Conservation (phyloP, 2,329 filamentous ascomycete species). For the Magnaporthiopsis incrustans region DNA sequence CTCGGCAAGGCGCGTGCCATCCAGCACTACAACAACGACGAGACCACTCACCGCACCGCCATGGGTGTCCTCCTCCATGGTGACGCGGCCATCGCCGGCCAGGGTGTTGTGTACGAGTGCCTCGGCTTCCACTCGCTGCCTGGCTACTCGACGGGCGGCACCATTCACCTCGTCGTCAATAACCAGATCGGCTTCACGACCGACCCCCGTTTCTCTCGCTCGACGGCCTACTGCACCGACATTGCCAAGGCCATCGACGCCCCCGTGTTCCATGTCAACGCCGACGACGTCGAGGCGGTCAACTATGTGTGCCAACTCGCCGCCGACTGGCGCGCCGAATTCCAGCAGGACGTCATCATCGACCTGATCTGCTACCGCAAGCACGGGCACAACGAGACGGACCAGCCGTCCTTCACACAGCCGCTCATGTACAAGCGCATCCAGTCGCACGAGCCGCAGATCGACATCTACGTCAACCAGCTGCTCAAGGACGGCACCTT, state of each 20-base stretch:
- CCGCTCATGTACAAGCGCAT: conserved; percentile 99
- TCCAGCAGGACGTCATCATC: conserved; percentile 96
- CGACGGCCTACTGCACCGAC: conserved; percentile 97
- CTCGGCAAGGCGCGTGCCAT: conserved; percentile 96
- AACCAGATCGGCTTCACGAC: conserved; percentile 99
- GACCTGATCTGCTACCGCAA: conserved; percentile 99
- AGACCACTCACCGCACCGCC: conserved; percentile 77
- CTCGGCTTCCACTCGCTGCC: conserved; percentile 95
- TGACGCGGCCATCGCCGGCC: conserved; percentile 92
- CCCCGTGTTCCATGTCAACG: conserved; percentile 98
- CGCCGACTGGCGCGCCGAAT: conserved; percentile 95
- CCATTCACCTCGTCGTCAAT: conserved; percentile 95
- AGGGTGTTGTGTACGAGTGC: conserved; percentile 97
- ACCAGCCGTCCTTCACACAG: conserved; percentile 99
- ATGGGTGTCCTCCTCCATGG: conserved; percentile 96
- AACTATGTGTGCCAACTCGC: conserved; percentile 98
- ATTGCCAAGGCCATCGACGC: conserved; percentile 99
- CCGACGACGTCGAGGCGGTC: conserved; percentile 94
- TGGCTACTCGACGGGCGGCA: conserved; percentile 93
- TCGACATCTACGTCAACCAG: conserved; percentile 88
- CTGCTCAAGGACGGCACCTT: conserved; percentile 88
- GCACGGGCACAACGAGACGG: conserved; percentile 98
- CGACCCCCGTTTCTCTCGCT: conserved; percentile 92
- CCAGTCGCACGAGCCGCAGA: conserved; percentile 70
- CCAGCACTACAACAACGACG: conserved; percentile 97